Base-by-base conservation (phyloP, 2,329 filamentous ascomycete species). In the Alternaria arbusti region DNA sequence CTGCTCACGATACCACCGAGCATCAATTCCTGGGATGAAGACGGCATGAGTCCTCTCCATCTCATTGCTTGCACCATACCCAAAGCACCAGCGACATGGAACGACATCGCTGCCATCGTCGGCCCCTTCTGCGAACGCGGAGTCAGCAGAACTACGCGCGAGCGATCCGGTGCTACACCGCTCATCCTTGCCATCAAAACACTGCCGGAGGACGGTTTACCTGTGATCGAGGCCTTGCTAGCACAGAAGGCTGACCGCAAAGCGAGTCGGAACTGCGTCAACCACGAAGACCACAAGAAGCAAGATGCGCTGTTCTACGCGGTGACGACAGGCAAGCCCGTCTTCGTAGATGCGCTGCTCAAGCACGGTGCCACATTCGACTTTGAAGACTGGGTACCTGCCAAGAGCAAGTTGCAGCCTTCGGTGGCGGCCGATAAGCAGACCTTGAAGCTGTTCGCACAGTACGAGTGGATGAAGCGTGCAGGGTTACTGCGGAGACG, bases 11-110 rank as follows among this genome's bases (percentile, higher is more conserved):
- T 69, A 12, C 68, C 74, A 26, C 74, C 74, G 2, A 76, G 72
- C n/a, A 70, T 72, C 30, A 78, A 77, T 12, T 70, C 67, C 3
- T 77, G 77, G 76, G 75, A 77, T 30, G 66, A 70, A 40, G 68
- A 70, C 30, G 76, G 74, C 13, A 63, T 69, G 59, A 78, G 72
- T 22, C 74, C 76, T n/a, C 52, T 79, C n/a, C 77, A 79, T 47
- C 71, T 76, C 23, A 70, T 74, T 25, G 73, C 69, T 8, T 70
- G 55, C 36, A 74, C 68, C 59, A 67, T 25, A 11, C 77, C 77
- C 2, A 63, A 65, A 43, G 32, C 59, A 1, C 59, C 74, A 3
- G 63, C 65, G 5, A 71, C 67, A 3, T 79, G 77, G 76, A 56
- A 64, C 46, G 69, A 78, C 22, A 69, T 79, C 17, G 74, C 73